Conservation (phyloP, 2,329 filamentous ascomycete species). For the Aureobasidium uvarum region DNA sequence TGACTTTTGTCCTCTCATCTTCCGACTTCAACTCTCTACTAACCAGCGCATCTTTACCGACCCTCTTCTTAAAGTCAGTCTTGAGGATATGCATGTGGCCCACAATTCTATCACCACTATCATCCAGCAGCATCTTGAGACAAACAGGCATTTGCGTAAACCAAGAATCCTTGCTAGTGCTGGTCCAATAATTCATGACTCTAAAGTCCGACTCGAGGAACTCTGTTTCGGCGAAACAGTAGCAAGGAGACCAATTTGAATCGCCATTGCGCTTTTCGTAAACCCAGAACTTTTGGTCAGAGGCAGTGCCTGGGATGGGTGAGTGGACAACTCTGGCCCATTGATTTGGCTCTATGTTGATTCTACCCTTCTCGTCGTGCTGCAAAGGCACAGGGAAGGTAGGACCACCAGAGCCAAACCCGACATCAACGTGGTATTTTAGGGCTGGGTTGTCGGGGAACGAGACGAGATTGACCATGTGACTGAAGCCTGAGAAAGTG, state of each 20-base stretch:
- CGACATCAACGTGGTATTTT: slow-evolving; percentile 44
- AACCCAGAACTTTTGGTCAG: slow-evolving; percentile 46
- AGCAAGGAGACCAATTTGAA: slow-evolving; percentile 58
- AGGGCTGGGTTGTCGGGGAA: slow-evolving; percentile 38
- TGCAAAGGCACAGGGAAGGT: slow-evolving; percentile 36
- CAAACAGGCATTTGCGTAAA: slow-evolving; percentile 57
- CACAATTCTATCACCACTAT: slow-evolving; percentile 37
- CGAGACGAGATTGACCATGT: slow-evolving; percentile 48
- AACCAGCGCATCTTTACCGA: slow-evolving; percentile 45
- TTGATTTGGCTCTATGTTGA: slow-evolving; percentile 13
- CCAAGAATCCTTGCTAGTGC: slow-evolving; percentile 50
- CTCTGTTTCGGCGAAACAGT: slow-evolving; percentile 65
- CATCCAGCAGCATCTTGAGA: slow-evolving; percentile 53
- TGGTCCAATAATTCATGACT: slow-evolving; percentile 59
- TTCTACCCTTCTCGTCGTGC: neutral
- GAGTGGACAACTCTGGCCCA: neutral
- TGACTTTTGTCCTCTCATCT: slow-evolving; percentile 44
- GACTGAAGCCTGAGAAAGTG: slow-evolving; percentile 37
- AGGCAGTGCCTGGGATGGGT: slow-evolving; percentile 34
- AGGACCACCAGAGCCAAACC: slow-evolving; percentile 42
- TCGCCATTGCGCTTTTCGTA: slow-evolving; percentile 42
- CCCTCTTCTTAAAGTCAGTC: slow-evolving; percentile 47
- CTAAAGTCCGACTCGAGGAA: slow-evolving; percentile 62
- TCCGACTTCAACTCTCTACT: slow-evolving; percentile 44
- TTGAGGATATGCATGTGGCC: slow-evolving; percentile 46